Evolutionary conservation across 306 rosid genomes (phyloP).

Genomic region (Trichosanthes truncata): DNA sequence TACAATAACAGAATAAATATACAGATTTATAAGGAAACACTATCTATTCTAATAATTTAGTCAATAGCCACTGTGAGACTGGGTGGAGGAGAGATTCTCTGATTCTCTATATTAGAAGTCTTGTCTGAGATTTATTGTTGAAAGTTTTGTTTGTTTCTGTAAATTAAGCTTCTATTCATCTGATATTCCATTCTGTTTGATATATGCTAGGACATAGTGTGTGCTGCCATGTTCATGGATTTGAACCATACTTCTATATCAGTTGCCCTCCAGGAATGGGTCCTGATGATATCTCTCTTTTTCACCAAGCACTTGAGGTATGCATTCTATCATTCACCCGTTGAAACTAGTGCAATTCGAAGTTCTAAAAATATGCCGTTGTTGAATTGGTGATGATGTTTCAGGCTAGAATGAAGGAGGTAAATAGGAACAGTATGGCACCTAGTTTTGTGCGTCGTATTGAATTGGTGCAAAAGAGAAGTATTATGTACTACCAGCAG

Average conservation of each 20-base stretch:
- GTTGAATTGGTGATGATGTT: slow-evolving; percentile 14
- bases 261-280: slow-evolving; percentile 86
- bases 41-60: background rate
- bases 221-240: slow-evolving; percentile 91
- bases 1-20: background rate
- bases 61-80: background rate
- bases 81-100: background rate
- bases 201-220: slow-evolving; percentile 70
- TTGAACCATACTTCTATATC: slow-evolving; percentile 90
- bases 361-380: slow-evolving; percentile 3
- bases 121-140: background rate
- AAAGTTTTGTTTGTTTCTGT: background rate
- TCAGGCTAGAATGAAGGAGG: slow-evolving; percentile 86
- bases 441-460: slow-evolving; percentile 60
- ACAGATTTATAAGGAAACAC: background rate
- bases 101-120: background rate
- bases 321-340: background rate
- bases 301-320: slow-evolving; percentile 83
- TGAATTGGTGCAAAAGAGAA: slow-evolving; percentile 72
- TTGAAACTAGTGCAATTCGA: background rate
- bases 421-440: slow-evolving; percentile 60
- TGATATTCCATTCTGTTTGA: background rate
- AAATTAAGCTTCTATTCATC: background rate
- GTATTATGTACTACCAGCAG: slow-evolving; percentile 91
- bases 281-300: slow-evolving; percentile 72